Evolutionary conservation across 805 yeast genomes (phyloP), one percentile per base, ranked within the genome.

Genomic region (Spencermartinsiella europaea): DNA sequence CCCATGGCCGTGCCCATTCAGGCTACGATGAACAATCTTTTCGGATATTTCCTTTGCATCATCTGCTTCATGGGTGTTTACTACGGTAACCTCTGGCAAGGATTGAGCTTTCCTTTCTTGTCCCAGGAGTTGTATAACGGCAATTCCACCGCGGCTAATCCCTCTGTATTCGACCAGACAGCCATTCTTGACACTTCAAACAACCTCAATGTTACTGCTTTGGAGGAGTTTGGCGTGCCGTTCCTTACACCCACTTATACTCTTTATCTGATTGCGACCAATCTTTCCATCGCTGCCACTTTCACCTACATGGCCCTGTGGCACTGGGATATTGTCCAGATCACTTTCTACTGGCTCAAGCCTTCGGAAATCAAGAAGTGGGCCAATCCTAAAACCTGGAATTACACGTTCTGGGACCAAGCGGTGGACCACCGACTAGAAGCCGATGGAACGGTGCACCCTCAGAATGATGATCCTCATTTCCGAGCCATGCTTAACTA

Each of bases 401-500:
- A 46, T 46, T 70, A 75, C 71, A 72, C 75, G 12, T 76, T 70
- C 21, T 75, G 74, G 60, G 63, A 72, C 40, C 73, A 71, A 3
- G 65, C 56, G 5, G 21, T 35, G 28, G 56, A 52, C 44, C 33
- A 41, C 17, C 46, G 56, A 35, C 42, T 52, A 15, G 38, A 52
- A 34, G 21, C 36, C 20, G 54, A 52, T 16, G 55, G 55, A 31
- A 35, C 46, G 28, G 36, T 51, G n/a, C 50, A 49, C 37, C 46
- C 42, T 35, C 31, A 45, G 21, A 38, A 55, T 52, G 57, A 73
- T 19, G 85, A 81, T 55, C 77, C 82, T 1, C 82, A 77, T 55
- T 72, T 79, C 46, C 67, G 66, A 40, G 77, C 79, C 74, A 79
- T 80, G 81, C 51, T 73, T 10, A 61, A 62, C 25, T 79, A 80